Conservation (phyloP, 2,329 filamentous ascomycete species). For the Trichoderma semiorbis region DNA sequence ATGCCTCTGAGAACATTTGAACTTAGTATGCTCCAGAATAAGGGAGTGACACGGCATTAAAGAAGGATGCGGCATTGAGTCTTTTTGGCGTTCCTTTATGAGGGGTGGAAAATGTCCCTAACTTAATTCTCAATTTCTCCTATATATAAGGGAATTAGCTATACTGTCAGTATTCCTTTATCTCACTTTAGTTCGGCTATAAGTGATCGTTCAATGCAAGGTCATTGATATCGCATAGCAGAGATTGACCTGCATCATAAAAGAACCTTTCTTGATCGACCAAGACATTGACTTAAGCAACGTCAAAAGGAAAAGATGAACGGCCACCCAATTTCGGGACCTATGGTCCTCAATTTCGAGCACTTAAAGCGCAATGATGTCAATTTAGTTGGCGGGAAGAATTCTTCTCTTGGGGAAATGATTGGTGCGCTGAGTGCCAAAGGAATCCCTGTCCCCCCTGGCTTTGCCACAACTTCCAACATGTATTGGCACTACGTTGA, state of each 20-base stretch:
- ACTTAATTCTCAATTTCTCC: background rate
- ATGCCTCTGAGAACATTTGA: background rate
- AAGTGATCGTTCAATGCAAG: background rate
- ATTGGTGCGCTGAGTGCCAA: conserved; percentile 29
- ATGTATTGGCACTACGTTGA: conserved; percentile 35
- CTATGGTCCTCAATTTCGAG: background rate
- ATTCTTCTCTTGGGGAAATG: conserved; percentile 39
- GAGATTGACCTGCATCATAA: background rate
- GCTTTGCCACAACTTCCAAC: conserved; percentile 34
- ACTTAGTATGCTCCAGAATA: no score
- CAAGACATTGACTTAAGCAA: background rate
- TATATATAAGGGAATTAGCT: background rate
- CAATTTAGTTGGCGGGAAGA: conserved; percentile 37
- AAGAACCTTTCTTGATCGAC: background rate
- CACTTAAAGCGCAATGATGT: background rate
- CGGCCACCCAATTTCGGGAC: background rate
- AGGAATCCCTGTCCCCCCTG: conserved; percentile 33
- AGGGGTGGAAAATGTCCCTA: background rate
- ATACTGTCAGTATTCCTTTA: background rate
- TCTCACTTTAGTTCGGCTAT: background rate
- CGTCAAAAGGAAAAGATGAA: background rate
- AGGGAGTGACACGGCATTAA: background rate
- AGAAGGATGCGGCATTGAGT: background rate
- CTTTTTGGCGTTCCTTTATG: background rate
- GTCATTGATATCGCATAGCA: background rate